A percentile compares a stretch with the other conserved stretches of the same genome.
phyloP scores from a whole-genome alignment of 2,329 filamentous ascomycete genomes.

The Calonectria henricotiae region DNA sequence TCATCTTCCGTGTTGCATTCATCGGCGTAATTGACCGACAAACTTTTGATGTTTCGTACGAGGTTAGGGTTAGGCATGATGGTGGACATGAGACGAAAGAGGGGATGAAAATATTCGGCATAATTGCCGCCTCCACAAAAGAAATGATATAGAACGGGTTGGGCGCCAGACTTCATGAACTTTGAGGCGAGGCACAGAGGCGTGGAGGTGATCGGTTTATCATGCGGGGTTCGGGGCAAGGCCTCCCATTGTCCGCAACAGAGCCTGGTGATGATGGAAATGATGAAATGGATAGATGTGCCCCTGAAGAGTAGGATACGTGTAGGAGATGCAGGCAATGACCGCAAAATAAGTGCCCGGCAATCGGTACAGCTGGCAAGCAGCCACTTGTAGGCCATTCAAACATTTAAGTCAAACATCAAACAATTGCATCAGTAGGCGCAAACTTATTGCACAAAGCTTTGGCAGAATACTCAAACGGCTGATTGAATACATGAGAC shows the following conservation, averaged over 20 bases:
- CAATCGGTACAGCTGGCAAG: neutral
- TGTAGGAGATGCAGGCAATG: neutral
- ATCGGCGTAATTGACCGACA: neutral
- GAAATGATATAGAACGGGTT: slow-evolving; percentile 12
- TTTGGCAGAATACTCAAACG: too few relatives aligned
- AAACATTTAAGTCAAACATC: too few relatives aligned
- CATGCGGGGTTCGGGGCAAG: neutral
- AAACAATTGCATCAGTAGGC: too few relatives aligned
- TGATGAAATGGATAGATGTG: too few relatives aligned
- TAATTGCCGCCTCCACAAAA: neutral
- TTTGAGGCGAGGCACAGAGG: slow-evolving; percentile 27
- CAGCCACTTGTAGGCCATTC: neutral
- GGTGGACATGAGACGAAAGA: neutral
- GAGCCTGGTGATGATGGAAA: too few relatives aligned
- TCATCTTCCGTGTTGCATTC: neutral
- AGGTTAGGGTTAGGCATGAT: neutral
- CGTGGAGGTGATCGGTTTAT: neutral
- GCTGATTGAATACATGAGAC: too few relatives aligned
- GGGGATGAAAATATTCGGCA: neutral
- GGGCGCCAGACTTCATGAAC: slow-evolving; percentile 10
- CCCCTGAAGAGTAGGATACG: neutral
- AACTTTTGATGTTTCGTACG: slow-evolving; percentile 8
- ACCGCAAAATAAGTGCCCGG: neutral
- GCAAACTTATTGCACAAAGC: too few relatives aligned
- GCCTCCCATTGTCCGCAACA: neutral